These are phyloP conservation scores for Onygena corvina DNA, from an alignment of 2,329 filamentous ascomycete species.

Conservation along the genomic window DNA sequence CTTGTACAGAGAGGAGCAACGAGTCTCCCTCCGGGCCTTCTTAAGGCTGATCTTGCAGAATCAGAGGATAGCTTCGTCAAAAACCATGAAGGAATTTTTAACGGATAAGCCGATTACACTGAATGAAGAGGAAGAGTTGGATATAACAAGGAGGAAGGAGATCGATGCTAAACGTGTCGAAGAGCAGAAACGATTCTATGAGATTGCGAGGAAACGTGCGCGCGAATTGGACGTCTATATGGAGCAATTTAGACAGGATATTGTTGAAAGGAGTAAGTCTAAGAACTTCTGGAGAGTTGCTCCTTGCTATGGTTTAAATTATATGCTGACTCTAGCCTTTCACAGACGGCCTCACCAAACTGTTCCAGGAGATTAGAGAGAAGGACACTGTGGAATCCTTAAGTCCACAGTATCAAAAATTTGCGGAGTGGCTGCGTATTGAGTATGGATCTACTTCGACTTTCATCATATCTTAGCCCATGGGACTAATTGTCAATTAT, in stretches of 20 bases:
- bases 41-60: slow-evolving; percentile 78
- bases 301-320: neutral
- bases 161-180: slow-evolving; percentile 81
- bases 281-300: neutral
- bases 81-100: slow-evolving; percentile 74
- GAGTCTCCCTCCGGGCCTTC: slow-evolving; percentile 82
- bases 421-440: slow-evolving; percentile 94
- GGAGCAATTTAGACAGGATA: slow-evolving; percentile 62
- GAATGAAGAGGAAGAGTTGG: slow-evolving; percentile 69
- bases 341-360: slow-evolving; percentile 69
- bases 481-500: neutral
- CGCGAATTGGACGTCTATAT: slow-evolving; percentile 94
- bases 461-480: neutral
- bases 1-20: slow-evolving; percentile 76
- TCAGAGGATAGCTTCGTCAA: slow-evolving; percentile 67
- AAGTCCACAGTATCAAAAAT: slow-evolving; percentile 92
- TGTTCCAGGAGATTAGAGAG: slow-evolving; percentile 85
- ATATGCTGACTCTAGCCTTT: neutral
- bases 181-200: slow-evolving; percentile 89
- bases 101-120: slow-evolving; percentile 58
- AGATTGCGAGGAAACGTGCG: slow-evolving; percentile 80
- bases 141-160: slow-evolving; percentile 65
- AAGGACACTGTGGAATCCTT: slow-evolving; percentile 80
- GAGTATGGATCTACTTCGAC: slow-evolving; percentile 43
- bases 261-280: slow-evolving; percentile 57